phyloP scores from a whole-genome alignment of 2,329 filamentous ascomycete species.

The Epichloe brachyelytri region DNA sequence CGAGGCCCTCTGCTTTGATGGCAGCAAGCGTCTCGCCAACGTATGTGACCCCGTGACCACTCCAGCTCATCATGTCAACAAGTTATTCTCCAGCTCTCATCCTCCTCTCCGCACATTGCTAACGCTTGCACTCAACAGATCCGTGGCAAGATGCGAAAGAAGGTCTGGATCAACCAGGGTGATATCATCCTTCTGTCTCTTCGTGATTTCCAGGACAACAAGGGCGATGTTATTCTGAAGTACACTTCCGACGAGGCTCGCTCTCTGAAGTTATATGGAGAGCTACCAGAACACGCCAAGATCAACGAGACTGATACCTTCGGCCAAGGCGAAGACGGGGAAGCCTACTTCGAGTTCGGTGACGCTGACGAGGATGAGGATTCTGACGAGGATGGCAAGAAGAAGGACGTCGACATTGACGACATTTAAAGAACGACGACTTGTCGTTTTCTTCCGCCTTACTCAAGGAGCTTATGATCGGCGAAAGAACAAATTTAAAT shows the following conservation, averaged over 20 bases:
- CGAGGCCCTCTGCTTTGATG: constrained; percentile 90
- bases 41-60: constrained; percentile 15
- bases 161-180: constrained; percentile 99
- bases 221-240: constrained; percentile 94
- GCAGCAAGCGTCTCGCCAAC: constrained; percentile 35
- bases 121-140: constrained; percentile 15
- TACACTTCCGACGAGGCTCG: constrained; percentile 94
- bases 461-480: not conserved
- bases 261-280: constrained; percentile 90
- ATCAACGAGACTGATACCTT: constrained; percentile 99
- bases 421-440: constrained; percentile 57
- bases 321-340: constrained; percentile 82
- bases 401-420: constrained; percentile 85
- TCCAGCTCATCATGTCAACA: no score
- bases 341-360: constrained; percentile 97
- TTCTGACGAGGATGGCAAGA: constrained; percentile 40
- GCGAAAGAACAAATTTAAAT: not conserved
- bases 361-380: constrained; percentile 61
- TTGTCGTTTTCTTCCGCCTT: not conserved
- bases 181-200: constrained; percentile 84
- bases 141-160: constrained; percentile 95
- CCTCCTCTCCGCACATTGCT: not conserved
- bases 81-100: no score
- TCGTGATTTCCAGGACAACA: constrained; percentile 87
- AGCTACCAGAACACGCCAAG: constrained; percentile 94